These are phyloP conservation scores for Epichloe sibirici DNA, from an alignment of 2,329 filamentous ascomycete genomes.

Conservation along the genomic window DNA sequence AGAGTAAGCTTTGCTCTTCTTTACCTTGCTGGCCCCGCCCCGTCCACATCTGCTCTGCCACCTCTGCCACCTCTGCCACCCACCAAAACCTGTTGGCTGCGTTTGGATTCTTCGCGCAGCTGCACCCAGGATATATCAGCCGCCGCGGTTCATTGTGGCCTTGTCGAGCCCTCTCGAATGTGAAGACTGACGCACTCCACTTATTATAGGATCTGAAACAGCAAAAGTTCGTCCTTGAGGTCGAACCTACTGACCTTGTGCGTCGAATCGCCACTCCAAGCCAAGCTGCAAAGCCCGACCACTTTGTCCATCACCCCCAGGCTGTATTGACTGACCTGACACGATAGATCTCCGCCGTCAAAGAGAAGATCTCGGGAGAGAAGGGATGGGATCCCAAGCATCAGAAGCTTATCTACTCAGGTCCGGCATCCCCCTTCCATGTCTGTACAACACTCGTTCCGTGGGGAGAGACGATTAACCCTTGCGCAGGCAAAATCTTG, in stretches of 20 bases:
- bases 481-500: constrained; percentile 77
- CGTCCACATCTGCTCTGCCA: not conserved
- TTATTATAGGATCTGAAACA: constrained; percentile 79
- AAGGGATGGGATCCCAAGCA: constrained; percentile 87
- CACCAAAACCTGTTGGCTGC: not conserved
- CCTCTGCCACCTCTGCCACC: not conserved
- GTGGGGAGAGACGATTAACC: constrained; percentile 11
- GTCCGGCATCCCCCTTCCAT: constrained; percentile 35
- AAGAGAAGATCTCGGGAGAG: constrained; percentile 81
- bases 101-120: not conserved
- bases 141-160: not conserved
- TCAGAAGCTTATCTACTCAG: constrained; percentile 97
- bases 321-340: constrained; percentile 6
- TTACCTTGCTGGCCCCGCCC: not conserved
- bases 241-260: constrained; percentile 87
- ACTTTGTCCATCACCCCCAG: constrained; percentile 7
- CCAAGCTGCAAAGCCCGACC: constrained; percentile 10
- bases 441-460: constrained; percentile 1
- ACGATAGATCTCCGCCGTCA: constrained; percentile 69
- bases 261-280: constrained; percentile 27
- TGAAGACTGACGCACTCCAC: not conserved
- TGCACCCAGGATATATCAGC: not conserved
- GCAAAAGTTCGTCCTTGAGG: constrained; percentile 94
- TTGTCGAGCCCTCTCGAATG: not conserved
- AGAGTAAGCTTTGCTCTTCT: constrained; percentile 34